Evolutionary conservation across 2,329 filamentous ascomycete genomes (phyloP), one percentile per base, ranked within the genome.

Genomic region (Colletotrichum melonis): DNA sequence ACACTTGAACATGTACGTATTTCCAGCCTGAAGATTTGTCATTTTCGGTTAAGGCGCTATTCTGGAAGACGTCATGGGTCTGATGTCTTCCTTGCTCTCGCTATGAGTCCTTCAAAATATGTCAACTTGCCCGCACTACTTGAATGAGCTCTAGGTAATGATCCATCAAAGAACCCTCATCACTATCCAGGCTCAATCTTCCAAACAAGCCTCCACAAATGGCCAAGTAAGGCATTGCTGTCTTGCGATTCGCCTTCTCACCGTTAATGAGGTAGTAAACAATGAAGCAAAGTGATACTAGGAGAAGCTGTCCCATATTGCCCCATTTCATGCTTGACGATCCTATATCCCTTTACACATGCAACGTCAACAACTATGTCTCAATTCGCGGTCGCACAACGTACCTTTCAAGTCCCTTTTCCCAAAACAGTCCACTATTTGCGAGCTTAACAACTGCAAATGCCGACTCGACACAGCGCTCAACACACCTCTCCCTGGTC

Each of bases 271-370:
- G 66, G 22, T 65, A 69, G 54, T 73, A 65, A 9, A 73, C 66
- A 11, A 73, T 73, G 19, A 65, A 73, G 19, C 70, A 73, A n/a
- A 73, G 66, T 2, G 70, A 73, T 7, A 73, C 66, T 4, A 73
- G n/a, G 4, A 73, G 55, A 19, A 73, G 60, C 11, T 73, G 66
- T 5, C 70, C 70, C 70, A 73, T 65, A 4, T 73, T 60, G 3
- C 60, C 60, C 70, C 70, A 73, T 24, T 46, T 26, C 11, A 59
- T 49, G n/a, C 66, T 73, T 26, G 66, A 46, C 14, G 54, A 65
- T 9, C 66, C 59, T 9, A 73, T 32, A 9, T 73, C 59, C 9
- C 70, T 73, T 26, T 3, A 12, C 2, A 5, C 11, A 3, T 4
- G 5, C 19, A n/a, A 46, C 6, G 49, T 49, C 7, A 63, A 6